phyloP scores from a whole-genome alignment of 257 asterid species.

The Datura wrightii region DNA sequence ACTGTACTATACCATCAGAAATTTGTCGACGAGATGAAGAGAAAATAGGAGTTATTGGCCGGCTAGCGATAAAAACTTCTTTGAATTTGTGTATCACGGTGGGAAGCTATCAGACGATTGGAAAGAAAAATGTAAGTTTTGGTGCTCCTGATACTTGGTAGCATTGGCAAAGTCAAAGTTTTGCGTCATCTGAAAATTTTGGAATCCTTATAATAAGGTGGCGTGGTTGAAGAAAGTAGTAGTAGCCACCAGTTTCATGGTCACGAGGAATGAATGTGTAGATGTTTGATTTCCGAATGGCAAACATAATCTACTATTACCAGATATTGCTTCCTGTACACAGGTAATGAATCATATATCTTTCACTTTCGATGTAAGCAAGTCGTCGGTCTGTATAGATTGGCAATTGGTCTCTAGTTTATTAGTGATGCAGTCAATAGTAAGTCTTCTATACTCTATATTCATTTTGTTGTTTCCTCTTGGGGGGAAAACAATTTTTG shows the following conservation, averaged over 20 bases:
- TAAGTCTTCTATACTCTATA: slow-evolving; percentile 18
- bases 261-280: slow-evolving; percentile 17
- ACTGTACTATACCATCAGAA: slow-evolving; percentile 44
- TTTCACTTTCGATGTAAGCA: slow-evolving; percentile 36
- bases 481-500: slow-evolving; percentile 27
- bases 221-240: slow-evolving; percentile 22
- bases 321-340: slow-evolving; percentile 41
- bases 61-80: slow-evolving; percentile 33
- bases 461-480: slow-evolving; percentile 27
- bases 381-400: slow-evolving; percentile 46
- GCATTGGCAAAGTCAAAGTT: slow-evolving; percentile 21
- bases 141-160: slow-evolving; percentile 19
- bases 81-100: slow-evolving; percentile 35
- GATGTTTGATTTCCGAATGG: slow-evolving; percentile 8
- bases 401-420: slow-evolving; percentile 30
- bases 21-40: slow-evolving; percentile 33
- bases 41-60: slow-evolving; percentile 39
- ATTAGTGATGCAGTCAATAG: slow-evolving; percentile 25
- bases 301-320: slow-evolving; percentile 14
- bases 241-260: slow-evolving; percentile 18
- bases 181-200: slow-evolving; percentile 19
- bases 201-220: slow-evolving; percentile 27
- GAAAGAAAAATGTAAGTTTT: neutral
- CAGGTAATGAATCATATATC: slow-evolving; percentile 38
- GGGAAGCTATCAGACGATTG: slow-evolving; percentile 24